These are phyloP conservation scores for Aspergillus clavatus DNA, from an alignment of 2,329 filamentous ascomycete genomes.

Conservation along the genomic window DNA sequence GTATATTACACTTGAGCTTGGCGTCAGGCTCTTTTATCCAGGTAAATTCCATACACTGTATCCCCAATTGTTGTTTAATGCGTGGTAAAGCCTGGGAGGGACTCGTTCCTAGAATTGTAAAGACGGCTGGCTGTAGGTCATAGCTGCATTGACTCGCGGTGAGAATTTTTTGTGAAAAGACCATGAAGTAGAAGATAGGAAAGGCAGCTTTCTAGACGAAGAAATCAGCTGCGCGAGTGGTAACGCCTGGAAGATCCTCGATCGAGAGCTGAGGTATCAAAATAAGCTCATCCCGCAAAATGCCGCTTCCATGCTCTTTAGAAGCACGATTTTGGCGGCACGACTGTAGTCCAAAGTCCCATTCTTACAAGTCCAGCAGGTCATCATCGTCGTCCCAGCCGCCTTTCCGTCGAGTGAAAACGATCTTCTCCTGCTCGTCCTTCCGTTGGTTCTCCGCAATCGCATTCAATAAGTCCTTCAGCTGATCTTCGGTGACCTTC, in stretches of 20 bases:
- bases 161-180: background rate
- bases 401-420: slow-evolving; percentile 75
- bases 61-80: too few relatives aligned
- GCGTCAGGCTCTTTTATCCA: too few relatives aligned
- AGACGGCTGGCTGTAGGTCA: background rate
- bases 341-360: background rate
- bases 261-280: background rate
- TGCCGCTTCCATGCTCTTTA: background rate
- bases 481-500: slow-evolving; percentile 86
- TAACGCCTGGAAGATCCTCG: background rate
- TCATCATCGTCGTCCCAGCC: slow-evolving; percentile 74
- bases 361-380: slow-evolving; percentile 36
- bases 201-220: background rate
- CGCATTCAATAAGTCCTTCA: slow-evolving; percentile 85
- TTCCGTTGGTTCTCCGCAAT: slow-evolving; percentile 67
- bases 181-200: background rate
- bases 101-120: background rate
- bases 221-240: background rate
- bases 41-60: too few relatives aligned
- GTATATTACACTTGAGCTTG: background rate
- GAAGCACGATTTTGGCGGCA: background rate
- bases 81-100: background rate
- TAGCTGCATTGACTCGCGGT: background rate
- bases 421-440: slow-evolving; percentile 67
- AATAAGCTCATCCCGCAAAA: background rate